These are phyloP conservation scores for Phalaenopsis aphrodite DNA, from an alignment of 106 monocot genomes.

Conservation along the genomic window DNA sequence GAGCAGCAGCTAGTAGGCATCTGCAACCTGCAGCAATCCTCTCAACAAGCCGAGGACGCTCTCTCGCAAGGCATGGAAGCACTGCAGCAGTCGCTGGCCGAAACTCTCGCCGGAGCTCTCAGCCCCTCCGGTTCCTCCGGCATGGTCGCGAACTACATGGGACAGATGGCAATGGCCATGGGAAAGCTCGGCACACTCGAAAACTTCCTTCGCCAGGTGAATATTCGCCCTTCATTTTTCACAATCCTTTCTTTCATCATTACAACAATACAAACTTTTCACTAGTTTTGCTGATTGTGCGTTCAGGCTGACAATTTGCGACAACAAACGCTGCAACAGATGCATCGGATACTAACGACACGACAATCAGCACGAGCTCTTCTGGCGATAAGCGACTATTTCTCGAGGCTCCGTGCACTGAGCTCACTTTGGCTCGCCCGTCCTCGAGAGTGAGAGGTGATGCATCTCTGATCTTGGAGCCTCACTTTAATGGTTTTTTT, in stretches of 20 bases:
- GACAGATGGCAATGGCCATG: conserved; percentile 77
- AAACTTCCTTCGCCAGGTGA: conserved; percentile 53
- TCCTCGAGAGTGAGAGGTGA: conserved; percentile 24
- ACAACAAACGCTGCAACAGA: conserved; percentile 51
- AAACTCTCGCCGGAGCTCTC: conserved; percentile 39
- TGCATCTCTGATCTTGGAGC: not conserved
- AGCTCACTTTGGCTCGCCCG: conserved; percentile 67
- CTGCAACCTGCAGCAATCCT: conserved; percentile 50
- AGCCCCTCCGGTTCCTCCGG: conserved; percentile 35
- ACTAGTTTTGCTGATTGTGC: not conserved
- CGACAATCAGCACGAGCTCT: conserved; percentile 60
- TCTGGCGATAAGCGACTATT: conserved; percentile 52
- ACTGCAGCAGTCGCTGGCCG: conserved; percentile 50
- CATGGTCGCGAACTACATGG: conserved; percentile 67
- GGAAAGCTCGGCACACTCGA: conserved; percentile 64
- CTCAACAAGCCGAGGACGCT: conserved; percentile 57
- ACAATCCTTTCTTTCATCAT: not conserved
- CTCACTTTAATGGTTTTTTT: too few species aligned
- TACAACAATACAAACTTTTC: not conserved
- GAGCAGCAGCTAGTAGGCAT: conserved; percentile 50
- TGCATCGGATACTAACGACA: conserved; percentile 53
- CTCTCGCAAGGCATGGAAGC: conserved; percentile 72
- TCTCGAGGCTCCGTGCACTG: conserved; percentile 47
- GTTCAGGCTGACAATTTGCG: conserved; percentile 56
- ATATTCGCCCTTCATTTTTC: not conserved